Percentiles rank a stretch among this genome's conserved stretches.
Evolutionary conservation across 495 filamentous ascomycete species (phyloP).

Genomic region (Cercophora scortea): DNA sequence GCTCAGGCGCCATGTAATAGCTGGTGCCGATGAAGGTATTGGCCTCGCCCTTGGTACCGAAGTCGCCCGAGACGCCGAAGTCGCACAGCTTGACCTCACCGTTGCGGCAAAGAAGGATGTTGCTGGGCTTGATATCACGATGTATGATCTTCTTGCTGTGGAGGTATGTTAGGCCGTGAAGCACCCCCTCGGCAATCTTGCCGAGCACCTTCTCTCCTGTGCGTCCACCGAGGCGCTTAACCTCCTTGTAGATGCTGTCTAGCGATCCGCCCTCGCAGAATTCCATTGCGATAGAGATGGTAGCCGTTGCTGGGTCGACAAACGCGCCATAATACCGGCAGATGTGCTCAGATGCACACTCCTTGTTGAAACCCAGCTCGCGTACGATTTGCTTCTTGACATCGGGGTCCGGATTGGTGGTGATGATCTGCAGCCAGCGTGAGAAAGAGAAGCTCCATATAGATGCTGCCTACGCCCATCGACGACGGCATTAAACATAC

Average conservation of each 20-base stretch:
- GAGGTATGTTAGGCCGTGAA: constrained; percentile 93
- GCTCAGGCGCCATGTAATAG: constrained; percentile 98
- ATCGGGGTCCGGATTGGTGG: constrained; percentile 93
- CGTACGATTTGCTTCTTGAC: constrained; percentile 96
- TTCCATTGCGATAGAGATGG: constrained; percentile 98
- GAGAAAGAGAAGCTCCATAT: too few relatives aligned
- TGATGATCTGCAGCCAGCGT: constrained; percentile 65
- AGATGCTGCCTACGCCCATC: too few relatives aligned
- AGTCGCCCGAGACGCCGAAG: constrained; percentile 95
- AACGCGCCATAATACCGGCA: constrained; percentile 97
- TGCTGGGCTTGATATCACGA: constrained; percentile 97
- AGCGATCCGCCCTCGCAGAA: constrained; percentile 96
- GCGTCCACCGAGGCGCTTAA: constrained; percentile 87
- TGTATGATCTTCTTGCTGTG: constrained; percentile 96
- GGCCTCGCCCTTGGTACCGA: constrained; percentile 95
- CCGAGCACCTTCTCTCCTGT: constrained; percentile 98
- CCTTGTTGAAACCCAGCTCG: constrained; percentile 94
- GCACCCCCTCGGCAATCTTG: constrained; percentile 91
- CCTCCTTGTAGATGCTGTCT: constrained; percentile 92
- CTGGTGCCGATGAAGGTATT: constrained; percentile 98
- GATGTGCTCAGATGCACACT: constrained; percentile 87
- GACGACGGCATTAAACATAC: constrained; percentile 33
- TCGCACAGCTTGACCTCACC: constrained; percentile 97
- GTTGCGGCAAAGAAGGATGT: constrained; percentile 86
- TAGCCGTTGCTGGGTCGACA: constrained; percentile 83